Evolutionary conservation across 305 asterid genomes (phyloP).

Genomic region (Salvia sclarea): DNA sequence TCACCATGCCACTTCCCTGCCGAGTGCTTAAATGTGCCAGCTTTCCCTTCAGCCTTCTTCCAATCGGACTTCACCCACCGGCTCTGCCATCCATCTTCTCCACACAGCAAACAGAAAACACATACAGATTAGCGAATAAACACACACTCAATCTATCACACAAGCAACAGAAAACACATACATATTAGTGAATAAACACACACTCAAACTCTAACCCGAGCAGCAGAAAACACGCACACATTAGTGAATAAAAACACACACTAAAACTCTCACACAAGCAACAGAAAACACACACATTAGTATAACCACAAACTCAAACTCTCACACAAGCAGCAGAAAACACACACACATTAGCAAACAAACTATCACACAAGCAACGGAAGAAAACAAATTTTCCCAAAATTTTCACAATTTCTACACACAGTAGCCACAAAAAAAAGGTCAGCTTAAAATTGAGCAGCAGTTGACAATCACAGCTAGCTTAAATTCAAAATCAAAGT

Average conservation of each 20-base stretch:
- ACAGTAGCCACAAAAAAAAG: not conserved
- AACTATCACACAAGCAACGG: not conserved
- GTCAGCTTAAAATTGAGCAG: not conserved
- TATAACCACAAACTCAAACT: not conserved
- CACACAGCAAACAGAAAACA: slow-evolving; percentile 20
- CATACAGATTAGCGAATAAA: not conserved
- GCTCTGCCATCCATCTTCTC: slow-evolving; percentile 82
- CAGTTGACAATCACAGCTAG: slow-evolving; percentile 8
- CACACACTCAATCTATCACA: too few relatives aligned
- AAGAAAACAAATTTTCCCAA: not conserved
- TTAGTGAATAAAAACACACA: not conserved
- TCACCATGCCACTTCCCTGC: slow-evolving; percentile 96
- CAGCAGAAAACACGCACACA: not conserved
- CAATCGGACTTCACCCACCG: slow-evolving; percentile 96
- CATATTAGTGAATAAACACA: not conserved
- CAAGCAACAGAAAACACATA: slow-evolving; percentile 7
- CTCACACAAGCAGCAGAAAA: not conserved
- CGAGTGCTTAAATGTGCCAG: slow-evolving; percentile 89
- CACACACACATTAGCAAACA: not conserved
- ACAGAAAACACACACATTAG: slow-evolving; percentile 2
- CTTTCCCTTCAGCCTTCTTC: slow-evolving; percentile 91
- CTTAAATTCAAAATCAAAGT: not conserved
- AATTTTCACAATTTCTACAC: not conserved
- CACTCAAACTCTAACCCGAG: too few relatives aligned
- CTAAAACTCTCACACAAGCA: slow-evolving; percentile 27